Evolutionary conservation across 2,329 filamentous ascomycete species (phyloP), one percentile per base, ranked within the genome.

Genomic region (Trichoderma sp.): DNA sequence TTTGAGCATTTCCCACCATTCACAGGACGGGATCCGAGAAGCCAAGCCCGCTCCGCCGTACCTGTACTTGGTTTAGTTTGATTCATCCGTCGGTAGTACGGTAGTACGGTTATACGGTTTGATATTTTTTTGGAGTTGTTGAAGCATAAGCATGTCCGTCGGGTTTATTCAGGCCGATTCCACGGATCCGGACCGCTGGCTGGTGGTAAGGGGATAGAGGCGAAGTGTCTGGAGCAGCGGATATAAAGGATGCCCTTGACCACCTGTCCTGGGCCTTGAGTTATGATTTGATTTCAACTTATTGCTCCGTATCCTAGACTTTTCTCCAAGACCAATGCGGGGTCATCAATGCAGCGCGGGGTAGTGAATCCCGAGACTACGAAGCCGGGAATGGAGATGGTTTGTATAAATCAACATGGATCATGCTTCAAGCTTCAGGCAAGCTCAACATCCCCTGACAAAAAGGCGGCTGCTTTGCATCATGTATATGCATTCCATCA

Each of bases 1-100:
- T 29, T 61, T 10, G 15, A 4, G 13, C 9, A 15, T 53, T n/a
- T 60, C 53, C 61, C 67, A n/a, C 67, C 67, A 68, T 61, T 66
- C 53, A 66, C 10, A 54, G 5, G 3, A n/a, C 10, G 12, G 19
- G 17, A 37, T 3, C 15, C 15, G 15, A 29, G 42, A 64, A 12
- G 50, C 50, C 50, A 29, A 64, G 13, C 27, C 22, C 37, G 35
- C 29, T 53, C 50, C 52, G 52, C 52, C n/a, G 50, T 64, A 60
- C 34, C 34, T 37, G 53, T 57, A 37, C 52, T 67, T 27, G 29
- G 27, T 25, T 25, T 65, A 45, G 37, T 12, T 34, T 32, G 32
- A 50, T 64, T 64, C 59, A 68, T 56, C 66, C 59, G 59, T 68
- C 66, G 66, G 66, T 59, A 64, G 59, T 58, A 42, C 42, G 54